Base-by-base conservation (phyloP, 164 flowering plant species). In the Warburgia ugandensis region DNA sequence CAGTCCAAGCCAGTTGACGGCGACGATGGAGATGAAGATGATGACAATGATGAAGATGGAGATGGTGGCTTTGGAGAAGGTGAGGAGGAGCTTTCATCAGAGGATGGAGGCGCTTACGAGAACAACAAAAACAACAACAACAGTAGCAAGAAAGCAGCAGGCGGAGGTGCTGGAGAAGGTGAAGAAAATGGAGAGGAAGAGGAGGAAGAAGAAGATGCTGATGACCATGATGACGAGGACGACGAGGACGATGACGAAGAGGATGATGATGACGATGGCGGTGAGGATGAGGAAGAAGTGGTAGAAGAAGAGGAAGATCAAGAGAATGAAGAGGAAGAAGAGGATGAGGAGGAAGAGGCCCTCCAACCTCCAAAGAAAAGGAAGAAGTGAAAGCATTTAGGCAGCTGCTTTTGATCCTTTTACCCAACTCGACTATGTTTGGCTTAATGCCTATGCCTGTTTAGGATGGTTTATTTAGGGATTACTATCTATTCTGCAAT, bases 301-400 rank as follows among this genome's bases (percentile, higher is more conserved):
- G 71, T 35, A 0, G 73, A 48, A 0, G 76, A 53, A 0, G 77
- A 63, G 1, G 69, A 53, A 0, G 73, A 56, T 0, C 66, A 48
- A 0, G 73, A 45, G 0, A 64, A 47, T 0, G 71, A 54, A 0
- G 75, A 62, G 7, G 76, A 70, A 9, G 72, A 64, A 9, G 76
- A 73, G 4, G 81, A 77, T 30, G 81, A 74, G 16, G 82, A 77
- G 0, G 79, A 77, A 28, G 78, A 72, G 61, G 69, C 72, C 26
- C 77, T 73, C 6, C 81, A 71, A 50, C 81, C 81, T 17, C 81
- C 81, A 6, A 77, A 73, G 69, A 77, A 77, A 73, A 73, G 81
- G 69, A 76, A 73, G 77, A 76, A 76, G 74, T 73, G 41, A 62
- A 7, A 22, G 21, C 28, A 45, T n/a, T n/a, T n/a, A 13, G 19